Evolutionary conservation across 306 rosid genomes (phyloP).

Genomic region (Astragalus membranaceus): DNA sequence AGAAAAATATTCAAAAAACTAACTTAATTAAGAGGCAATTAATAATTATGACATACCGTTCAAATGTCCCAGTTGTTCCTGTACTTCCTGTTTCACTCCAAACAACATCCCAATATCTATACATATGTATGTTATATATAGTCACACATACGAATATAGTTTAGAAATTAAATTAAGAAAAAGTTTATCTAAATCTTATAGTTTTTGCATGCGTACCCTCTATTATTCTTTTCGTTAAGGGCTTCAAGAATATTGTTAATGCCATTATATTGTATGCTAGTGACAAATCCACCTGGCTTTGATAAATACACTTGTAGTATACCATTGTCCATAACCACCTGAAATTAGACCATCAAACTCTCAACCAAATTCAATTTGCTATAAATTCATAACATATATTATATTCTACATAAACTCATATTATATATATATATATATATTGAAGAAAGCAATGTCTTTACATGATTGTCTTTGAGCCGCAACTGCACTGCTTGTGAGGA

Average conservation of each 20-base stretch:
- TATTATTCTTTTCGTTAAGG: conserved; percentile 27
- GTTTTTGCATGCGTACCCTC: conserved; percentile 45
- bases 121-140: too few relatives aligned
- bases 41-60: conserved; percentile 39
- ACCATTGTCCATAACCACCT: conserved; percentile 85
- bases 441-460: conserved; percentile 25
- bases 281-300: conserved; percentile 69
- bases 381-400: not conserved
- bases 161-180: not conserved
- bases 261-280: conserved; percentile 55
- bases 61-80: conserved; percentile 55
- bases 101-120: conserved; percentile 91
- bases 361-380: not conserved
- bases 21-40: not conserved
- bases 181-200: not conserved
- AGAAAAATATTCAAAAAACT: not conserved
- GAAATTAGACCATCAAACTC: not conserved
- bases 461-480: conserved; percentile 35
- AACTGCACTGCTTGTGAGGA: conserved; percentile 42
- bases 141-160: not conserved
- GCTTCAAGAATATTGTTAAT: conserved; percentile 68
- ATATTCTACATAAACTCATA: not conserved
- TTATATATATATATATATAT: too few relatives aligned
- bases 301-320: conserved; percentile 58
- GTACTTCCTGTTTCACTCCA: conserved; percentile 80